These are phyloP conservation scores for Herpetomonas tarakana DNA, from an alignment of 208 protist species.

Conservation along the genomic window DNA sequence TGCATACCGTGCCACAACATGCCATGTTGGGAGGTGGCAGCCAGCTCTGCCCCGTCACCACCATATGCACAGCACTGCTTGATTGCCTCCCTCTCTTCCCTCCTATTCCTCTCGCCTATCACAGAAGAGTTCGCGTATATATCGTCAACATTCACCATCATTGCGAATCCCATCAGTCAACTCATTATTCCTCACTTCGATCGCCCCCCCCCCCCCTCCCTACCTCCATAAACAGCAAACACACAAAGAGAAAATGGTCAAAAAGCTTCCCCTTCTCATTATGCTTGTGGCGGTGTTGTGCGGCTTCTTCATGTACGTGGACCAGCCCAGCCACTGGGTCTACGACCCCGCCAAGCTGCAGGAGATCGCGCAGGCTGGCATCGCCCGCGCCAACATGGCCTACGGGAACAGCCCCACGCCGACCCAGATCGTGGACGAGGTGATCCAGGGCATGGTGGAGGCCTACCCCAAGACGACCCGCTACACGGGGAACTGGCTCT, in stretches of 20 bases:
- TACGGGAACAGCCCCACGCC: conserved; percentile 33
- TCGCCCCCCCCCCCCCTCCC: neutral
- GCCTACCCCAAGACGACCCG: conserved; percentile 67
- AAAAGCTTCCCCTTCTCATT: conserved; percentile 17
- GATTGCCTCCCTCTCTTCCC: no score
- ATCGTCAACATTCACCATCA: no score
- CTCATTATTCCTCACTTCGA: conserved; percentile 1
- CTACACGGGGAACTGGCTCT: conserved; percentile 73
- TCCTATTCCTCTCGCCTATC: no score
- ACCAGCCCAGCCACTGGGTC: conserved; percentile 64
- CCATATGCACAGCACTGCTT: no score
- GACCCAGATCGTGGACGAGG: conserved; percentile 50
- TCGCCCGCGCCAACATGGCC: conserved; percentile 41
- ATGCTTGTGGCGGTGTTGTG: conserved; percentile 28
- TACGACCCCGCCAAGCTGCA: conserved; percentile 78
- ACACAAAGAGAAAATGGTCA: conserved; percentile 11
- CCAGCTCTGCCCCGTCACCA: no score
- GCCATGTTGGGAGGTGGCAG: no score
- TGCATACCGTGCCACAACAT: no score
- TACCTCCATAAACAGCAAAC: no score
- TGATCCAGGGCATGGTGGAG: conserved; percentile 56
- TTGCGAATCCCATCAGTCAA: neutral
- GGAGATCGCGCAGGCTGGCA: conserved; percentile 60
- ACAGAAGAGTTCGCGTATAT: no score
- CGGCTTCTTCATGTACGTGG: conserved; percentile 47